phyloP scores from a whole-genome alignment of 1,284 basidiomycete genomes.

The Blastosporella zonata region DNA sequence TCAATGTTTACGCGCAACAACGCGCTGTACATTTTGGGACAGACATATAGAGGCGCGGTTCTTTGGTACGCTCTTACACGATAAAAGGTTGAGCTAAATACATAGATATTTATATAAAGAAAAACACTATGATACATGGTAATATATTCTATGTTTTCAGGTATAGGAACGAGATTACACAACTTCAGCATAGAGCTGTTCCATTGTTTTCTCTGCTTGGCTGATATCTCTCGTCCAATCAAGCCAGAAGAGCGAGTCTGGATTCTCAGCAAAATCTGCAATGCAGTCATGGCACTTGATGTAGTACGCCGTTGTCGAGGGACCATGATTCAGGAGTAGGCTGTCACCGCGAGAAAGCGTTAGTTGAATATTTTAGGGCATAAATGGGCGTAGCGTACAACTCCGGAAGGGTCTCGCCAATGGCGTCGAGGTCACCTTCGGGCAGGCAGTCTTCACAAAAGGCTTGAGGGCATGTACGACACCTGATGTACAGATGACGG shows the following conservation, averaged over 20 bases:
- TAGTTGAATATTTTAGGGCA: constrained; percentile 2
- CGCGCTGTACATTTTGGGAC: background rate
- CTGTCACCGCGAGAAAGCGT: constrained; percentile 25
- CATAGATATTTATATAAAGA: too few species aligned
- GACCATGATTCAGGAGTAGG: constrained; percentile 37
- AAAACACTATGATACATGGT: background rate
- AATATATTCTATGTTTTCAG: background rate
- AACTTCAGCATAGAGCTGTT: constrained; percentile 3
- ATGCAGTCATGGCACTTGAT: constrained; percentile 48
- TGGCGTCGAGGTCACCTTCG: constrained; percentile 41
- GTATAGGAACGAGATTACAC: background rate
- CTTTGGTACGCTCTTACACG: too few species aligned
- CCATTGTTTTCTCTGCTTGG: constrained; percentile 13
- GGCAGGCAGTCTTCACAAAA: constrained; percentile 62
- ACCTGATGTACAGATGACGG: constrained; percentile 34
- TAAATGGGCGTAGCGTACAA: constrained; percentile 38
- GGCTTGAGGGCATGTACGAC: constrained; percentile 55
- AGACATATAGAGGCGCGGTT: background rate
- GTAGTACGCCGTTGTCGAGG: constrained; percentile 37
- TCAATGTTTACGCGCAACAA: background rate
- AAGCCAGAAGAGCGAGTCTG: constrained; percentile 17
- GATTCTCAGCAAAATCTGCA: constrained; percentile 20
- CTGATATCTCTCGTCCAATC: constrained; percentile 20
- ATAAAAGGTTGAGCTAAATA: too few species aligned
- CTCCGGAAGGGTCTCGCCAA: constrained; percentile 56